Conservation (phyloP, 768 basidiomycete species). For the Chalciporus sphaerocephalus region DNA sequence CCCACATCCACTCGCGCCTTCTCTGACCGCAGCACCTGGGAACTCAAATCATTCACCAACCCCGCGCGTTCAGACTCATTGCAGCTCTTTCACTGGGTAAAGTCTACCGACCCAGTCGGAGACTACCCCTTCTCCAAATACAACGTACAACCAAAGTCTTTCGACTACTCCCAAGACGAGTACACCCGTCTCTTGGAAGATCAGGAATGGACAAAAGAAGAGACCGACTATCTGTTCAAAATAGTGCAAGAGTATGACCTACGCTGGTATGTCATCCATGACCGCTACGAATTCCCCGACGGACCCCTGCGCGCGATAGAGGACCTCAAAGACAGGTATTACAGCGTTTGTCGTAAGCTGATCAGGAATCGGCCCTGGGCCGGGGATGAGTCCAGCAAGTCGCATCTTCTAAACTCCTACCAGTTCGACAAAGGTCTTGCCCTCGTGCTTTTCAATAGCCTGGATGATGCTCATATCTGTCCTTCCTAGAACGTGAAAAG, state of each 20-base stretch:
- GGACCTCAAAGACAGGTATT: slow-evolving; percentile 95
- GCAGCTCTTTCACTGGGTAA: slow-evolving; percentile 82
- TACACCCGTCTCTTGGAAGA: slow-evolving; percentile 79
- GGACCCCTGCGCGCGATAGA: slow-evolving; percentile 60
- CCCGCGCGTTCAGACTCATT: slow-evolving; percentile 62
- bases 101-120: slow-evolving; percentile 49
- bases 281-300: slow-evolving; percentile 78
- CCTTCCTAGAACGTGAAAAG: slow-evolving; percentile 67
- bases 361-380: slow-evolving; percentile 79
- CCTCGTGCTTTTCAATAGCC: background rate
- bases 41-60: slow-evolving; percentile 70
- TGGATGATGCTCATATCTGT: background rate
- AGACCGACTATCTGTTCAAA: slow-evolving; percentile 88
- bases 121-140: slow-evolving; percentile 84
- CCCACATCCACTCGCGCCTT: background rate
- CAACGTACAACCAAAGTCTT: slow-evolving; percentile 60
- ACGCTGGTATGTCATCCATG: slow-evolving; percentile 85
- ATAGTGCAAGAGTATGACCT: slow-evolving; percentile 79
- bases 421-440: slow-evolving; percentile 80
- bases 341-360: slow-evolving; percentile 83
- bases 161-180: slow-evolving; percentile 81
- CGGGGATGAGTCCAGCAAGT: slow-evolving; percentile 73
- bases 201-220: slow-evolving; percentile 84
- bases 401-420: slow-evolving; percentile 63
- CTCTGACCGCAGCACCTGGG: slow-evolving; percentile 46